These are phyloP conservation scores for Penicillium pancosmium DNA, from an alignment of 495 filamentous ascomycete genomes.

Conservation along the genomic window DNA sequence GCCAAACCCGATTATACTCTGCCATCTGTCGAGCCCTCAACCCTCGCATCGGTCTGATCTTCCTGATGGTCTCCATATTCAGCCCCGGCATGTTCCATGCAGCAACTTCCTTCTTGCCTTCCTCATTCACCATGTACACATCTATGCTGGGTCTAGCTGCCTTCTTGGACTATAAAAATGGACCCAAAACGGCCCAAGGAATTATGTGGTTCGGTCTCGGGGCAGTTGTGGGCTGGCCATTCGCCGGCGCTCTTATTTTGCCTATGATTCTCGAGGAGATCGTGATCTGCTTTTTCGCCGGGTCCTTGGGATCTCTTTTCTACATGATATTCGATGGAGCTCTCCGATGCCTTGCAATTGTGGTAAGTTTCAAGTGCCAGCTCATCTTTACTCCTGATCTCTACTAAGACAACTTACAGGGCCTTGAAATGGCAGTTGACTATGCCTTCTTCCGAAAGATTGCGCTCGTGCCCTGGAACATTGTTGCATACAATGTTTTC, in stretches of 20 bases:
- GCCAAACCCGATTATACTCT: slow-evolving; percentile 78
- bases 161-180: slow-evolving; percentile 83
- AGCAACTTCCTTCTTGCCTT: slow-evolving; percentile 83
- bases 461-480: slow-evolving; percentile 83
- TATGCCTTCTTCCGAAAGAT: slow-evolving; percentile 80
- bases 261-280: slow-evolving; percentile 82
- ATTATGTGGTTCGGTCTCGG: slow-evolving; percentile 94
- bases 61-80: slow-evolving; percentile 71
- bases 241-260: slow-evolving; percentile 78
- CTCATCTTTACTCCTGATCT: not conserved
- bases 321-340: slow-evolving; percentile 66
- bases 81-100: slow-evolving; percentile 95
- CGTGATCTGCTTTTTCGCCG: slow-evolving; percentile 61
- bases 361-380: slow-evolving; percentile 58
- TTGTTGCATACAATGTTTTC: slow-evolving; percentile 94
- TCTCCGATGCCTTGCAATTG: slow-evolving; percentile 62
- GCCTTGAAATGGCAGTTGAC: slow-evolving; percentile 66
- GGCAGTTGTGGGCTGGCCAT: slow-evolving; percentile 92
- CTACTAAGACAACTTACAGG: slow-evolving; percentile 40
- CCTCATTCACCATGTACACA: slow-evolving; percentile 96
- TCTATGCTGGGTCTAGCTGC: slow-evolving; percentile 82
- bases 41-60: slow-evolving; percentile 79
- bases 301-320: slow-evolving; percentile 57
- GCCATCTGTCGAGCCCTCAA: slow-evolving; percentile 73
- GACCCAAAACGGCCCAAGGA: slow-evolving; percentile 74